Conservation (phyloP, 1,284 basidiomycete genomes). For the Ustilago nuda region DNA sequence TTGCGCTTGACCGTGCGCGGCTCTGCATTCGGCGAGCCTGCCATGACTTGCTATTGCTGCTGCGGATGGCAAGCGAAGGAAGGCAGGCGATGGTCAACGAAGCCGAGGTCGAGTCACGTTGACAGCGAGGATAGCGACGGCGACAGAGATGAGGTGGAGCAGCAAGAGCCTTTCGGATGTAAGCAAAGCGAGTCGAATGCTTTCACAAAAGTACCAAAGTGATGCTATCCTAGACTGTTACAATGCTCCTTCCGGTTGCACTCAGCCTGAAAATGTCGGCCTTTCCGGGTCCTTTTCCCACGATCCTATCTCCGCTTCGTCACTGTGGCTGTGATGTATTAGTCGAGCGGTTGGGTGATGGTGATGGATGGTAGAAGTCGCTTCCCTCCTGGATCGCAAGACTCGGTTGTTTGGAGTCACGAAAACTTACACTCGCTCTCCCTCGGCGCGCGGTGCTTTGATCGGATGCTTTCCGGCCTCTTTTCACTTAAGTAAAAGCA, state of each 20-base stretch:
- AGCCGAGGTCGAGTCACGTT: constrained; percentile 19
- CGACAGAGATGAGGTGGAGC: background rate
- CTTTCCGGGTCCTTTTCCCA: background rate
- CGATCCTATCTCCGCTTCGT: background rate
- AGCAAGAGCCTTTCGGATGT: constrained; percentile 8
- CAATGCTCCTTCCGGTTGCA: background rate
- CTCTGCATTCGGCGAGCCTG: constrained; percentile 6
- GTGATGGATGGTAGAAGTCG: background rate
- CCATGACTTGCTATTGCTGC: constrained; percentile 13
- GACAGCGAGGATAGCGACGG: background rate
- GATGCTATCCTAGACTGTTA: background rate
- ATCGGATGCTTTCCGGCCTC: constrained; percentile 31
- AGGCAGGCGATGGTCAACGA: background rate
- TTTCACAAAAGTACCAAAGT: constrained; percentile 4
- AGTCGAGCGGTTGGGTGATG: background rate
- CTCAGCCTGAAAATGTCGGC: background rate
- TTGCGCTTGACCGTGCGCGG: constrained; percentile 26
- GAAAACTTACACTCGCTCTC: background rate
- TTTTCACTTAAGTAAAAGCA: background rate
- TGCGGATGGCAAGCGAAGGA: background rate
- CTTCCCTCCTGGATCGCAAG: background rate
- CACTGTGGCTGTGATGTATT: background rate
- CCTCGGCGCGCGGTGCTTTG: constrained; percentile 28
- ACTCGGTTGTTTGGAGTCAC: background rate
- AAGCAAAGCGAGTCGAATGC: constrained; percentile 19